A percentile compares a stretch with the other conserved stretches of the same genome.
These are phyloP conservation scores for Periconia digitata DNA, from an alignment of 2,329 filamentous ascomycete genomes.

Conservation along the genomic window DNA sequence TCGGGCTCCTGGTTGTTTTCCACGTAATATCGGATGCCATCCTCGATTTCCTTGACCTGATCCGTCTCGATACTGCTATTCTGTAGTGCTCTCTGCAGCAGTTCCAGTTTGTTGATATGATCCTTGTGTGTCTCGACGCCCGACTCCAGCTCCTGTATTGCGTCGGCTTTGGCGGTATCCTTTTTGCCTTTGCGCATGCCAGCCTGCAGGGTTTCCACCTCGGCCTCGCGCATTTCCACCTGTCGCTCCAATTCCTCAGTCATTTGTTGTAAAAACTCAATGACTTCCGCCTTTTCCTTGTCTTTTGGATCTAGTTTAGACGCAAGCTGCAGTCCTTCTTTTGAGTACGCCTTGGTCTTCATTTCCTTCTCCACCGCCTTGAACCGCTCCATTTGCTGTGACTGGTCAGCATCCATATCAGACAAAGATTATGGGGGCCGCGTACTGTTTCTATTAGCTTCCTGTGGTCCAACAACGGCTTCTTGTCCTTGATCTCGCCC, in stretches of 20 bases:
- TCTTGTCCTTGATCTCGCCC: slow-evolving; percentile 99
- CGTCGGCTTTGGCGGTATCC: slow-evolving; percentile 78
- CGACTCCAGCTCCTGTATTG: slow-evolving; percentile 81
- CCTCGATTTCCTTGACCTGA: slow-evolving; percentile 84
- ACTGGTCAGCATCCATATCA: slow-evolving; percentile 32
- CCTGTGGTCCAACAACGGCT: slow-evolving; percentile 87
- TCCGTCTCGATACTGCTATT: slow-evolving; percentile 89
- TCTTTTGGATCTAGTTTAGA: slow-evolving; percentile 97
- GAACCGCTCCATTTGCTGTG: slow-evolving; percentile 98
- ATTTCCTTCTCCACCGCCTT: slow-evolving; percentile 99
- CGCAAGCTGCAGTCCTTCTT: slow-evolving; percentile 90
- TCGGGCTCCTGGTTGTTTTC: slow-evolving; percentile 85
- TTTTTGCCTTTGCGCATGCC: slow-evolving; percentile 95
- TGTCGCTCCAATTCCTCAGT: slow-evolving; percentile 93
- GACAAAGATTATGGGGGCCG: slow-evolving; percentile 3
- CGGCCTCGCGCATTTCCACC: slow-evolving; percentile 89
- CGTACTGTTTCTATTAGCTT: slow-evolving; percentile 95
- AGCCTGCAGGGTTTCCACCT: slow-evolving; percentile 81
- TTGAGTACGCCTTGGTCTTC: slow-evolving; percentile 99
- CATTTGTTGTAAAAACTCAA: slow-evolving; percentile 82
- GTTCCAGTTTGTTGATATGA: slow-evolving; percentile 90
- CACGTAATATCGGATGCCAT: slow-evolving; percentile 93
- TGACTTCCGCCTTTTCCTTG: slow-evolving; percentile 85
- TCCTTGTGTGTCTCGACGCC: slow-evolving; percentile 92
- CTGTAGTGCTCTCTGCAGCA: slow-evolving; percentile 85